Percentiles rank a stretch among this genome's conserved stretches.
These are phyloP conservation scores for Sideroxylon spinosum DNA, from an alignment of 179 eudicot genomes.

Conservation along the genomic window DNA sequence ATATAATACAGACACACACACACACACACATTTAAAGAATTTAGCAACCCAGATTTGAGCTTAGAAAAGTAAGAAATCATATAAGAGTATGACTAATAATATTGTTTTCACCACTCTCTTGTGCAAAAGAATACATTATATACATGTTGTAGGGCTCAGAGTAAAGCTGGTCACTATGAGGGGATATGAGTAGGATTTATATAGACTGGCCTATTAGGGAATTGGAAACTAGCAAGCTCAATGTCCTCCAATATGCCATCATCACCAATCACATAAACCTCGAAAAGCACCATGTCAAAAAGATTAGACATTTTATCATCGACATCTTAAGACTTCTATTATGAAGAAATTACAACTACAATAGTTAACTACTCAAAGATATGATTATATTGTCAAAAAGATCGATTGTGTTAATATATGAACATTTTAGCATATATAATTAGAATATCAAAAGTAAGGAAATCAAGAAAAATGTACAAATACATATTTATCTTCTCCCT, in stretches of 20 bases:
- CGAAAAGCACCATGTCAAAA: constrained; percentile 4
- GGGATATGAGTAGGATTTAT: not conserved
- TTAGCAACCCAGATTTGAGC: not conserved
- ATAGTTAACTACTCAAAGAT: not conserved
- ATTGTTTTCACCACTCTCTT: not conserved
- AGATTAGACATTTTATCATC: not conserved
- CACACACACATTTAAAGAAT: no score
- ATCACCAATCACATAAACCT: constrained; percentile 96
- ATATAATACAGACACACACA: not conserved
- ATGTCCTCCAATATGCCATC: constrained; percentile 95
- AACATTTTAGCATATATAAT: not conserved
- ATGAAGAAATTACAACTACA: not conserved
- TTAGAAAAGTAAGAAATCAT: not conserved
- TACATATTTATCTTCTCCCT: no score
- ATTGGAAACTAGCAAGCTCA: constrained; percentile 81
- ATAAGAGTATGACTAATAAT: not conserved
- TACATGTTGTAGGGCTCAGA: not conserved
- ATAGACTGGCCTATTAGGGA: constrained; percentile 83
- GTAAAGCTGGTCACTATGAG: not conserved
- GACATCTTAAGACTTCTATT: not conserved
- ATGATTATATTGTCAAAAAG: not conserved
- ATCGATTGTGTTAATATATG: not conserved
- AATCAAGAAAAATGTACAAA: no score
- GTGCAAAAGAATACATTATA: not conserved
- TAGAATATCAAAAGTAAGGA: no score